A percentile compares a stretch with the other conserved stretches of the same genome.
phyloP scores from a whole-genome alignment of 768 basidiomycete species.

The Hericium coralloides region DNA sequence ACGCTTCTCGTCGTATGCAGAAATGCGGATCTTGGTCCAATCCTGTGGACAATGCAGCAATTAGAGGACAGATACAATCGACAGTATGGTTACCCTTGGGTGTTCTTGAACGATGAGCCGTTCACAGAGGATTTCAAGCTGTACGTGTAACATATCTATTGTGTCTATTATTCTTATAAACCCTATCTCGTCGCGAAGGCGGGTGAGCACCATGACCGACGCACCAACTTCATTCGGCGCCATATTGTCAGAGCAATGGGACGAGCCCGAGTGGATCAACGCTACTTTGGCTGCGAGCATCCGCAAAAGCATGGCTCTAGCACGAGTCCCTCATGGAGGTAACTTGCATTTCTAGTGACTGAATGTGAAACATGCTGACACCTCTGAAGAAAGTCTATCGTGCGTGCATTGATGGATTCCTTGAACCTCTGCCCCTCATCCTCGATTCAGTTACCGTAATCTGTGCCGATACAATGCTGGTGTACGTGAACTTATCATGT shows the following conservation, averaged over 20 bases:
- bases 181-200: conserved; percentile 27
- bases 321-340: conserved; percentile 47
- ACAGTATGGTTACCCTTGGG: conserved; percentile 50
- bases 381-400: too few relatives aligned
- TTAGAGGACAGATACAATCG: conserved; percentile 53
- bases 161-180: conserved; percentile 3
- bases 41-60: conserved; percentile 40
- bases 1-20: conserved; percentile 48
- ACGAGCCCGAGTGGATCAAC: conserved; percentile 64
- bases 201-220: conserved; percentile 48
- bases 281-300: conserved; percentile 38
- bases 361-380: too few relatives aligned
- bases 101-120: conserved; percentile 53
- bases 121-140: conserved; percentile 47
- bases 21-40: conserved; percentile 36
- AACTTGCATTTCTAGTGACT: not conserved
- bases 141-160: conserved; percentile 15
- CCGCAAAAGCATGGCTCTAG: conserved; percentile 42
- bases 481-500: conserved; percentile 31
- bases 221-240: conserved; percentile 58
- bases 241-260: conserved; percentile 73
- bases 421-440: conserved; percentile 16
- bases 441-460: conserved; percentile 44
- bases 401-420: conserved; percentile 16
- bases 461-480: conserved; percentile 94